These are phyloP conservation scores for Lizonia empirigonia DNA, from an alignment of 2,329 filamentous ascomycete species.

Conservation along the genomic window DNA sequence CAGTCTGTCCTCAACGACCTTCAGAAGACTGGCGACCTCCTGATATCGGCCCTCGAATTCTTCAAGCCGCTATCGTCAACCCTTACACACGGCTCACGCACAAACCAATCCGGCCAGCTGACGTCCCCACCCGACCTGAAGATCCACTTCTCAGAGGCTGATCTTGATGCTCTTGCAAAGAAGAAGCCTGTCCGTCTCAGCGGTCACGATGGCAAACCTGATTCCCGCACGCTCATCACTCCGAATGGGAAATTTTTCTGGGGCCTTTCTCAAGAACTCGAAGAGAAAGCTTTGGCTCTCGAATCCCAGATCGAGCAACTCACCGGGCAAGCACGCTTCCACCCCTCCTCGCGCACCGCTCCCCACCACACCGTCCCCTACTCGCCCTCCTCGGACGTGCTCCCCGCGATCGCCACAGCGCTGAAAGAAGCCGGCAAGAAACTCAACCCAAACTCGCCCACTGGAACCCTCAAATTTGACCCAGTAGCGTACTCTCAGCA, in stretches of 20 bases:
- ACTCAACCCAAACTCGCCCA: conserved; percentile 32
- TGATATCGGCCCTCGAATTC: conserved; percentile 49
- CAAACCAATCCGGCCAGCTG: conserved; percentile 22
- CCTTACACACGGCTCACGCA: conserved; percentile 39
- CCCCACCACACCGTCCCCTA: conserved; percentile 21
- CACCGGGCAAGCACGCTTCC: conserved; percentile 38
- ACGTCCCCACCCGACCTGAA: conserved; percentile 44
- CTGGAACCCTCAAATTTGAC: conserved; percentile 37
- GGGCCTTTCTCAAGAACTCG: conserved; percentile 70
- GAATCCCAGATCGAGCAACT: conserved; percentile 57
- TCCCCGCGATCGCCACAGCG: conserved; percentile 45
- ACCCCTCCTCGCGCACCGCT: conserved; percentile 25
- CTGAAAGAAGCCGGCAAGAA: conserved; percentile 46
- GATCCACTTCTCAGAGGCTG: conserved; percentile 48
- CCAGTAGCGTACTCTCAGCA: conserved; percentile 27
- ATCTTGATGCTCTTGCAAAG: conserved; percentile 59
- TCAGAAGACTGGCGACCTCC: conserved; percentile 46
- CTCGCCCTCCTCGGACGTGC: conserved; percentile 35
- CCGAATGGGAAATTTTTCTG: conserved; percentile 78
- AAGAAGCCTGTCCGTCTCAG: conserved; percentile 57
- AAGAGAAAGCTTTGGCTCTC: conserved; percentile 71
- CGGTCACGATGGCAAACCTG: conserved; percentile 51
- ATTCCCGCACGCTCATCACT: conserved; percentile 70
- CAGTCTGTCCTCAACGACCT: conserved; percentile 49
- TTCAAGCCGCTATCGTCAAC: conserved; percentile 50